Evolutionary conservation across 139 green algal genomes (phyloP).

Genomic region (Chlamydomonas sphaeroides): DNA sequence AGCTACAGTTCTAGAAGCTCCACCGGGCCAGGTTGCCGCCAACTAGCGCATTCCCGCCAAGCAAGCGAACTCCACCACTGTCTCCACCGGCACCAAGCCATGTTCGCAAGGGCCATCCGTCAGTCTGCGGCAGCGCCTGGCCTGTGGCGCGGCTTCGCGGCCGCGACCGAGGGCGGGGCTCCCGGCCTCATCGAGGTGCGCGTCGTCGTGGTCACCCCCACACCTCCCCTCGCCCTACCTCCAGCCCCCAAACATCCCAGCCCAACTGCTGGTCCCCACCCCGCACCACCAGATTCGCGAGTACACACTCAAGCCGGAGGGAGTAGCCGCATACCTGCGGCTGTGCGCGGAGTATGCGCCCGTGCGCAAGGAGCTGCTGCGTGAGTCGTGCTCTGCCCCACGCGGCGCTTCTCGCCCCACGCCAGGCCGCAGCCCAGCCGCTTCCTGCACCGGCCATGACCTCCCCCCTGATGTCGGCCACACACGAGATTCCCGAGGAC

Average conservation of each 20-base stretch:
- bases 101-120: not conserved
- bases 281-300: constrained; percentile 54
- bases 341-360: constrained; percentile 46
- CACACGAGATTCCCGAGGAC: too few species aligned
- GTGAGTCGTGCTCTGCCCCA: not conserved
- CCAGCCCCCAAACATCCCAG: too few species aligned
- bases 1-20: too few species aligned
- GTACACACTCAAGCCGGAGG: constrained; percentile 59
- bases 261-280: too few species aligned
- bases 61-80: too few species aligned
- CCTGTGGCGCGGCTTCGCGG: not conserved
- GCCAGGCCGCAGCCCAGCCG: not conserved
- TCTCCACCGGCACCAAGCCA: too few species aligned
- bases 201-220: too few species aligned
- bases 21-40: too few species aligned
- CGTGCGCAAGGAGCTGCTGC: constrained; percentile 53
- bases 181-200: constrained; percentile 33
- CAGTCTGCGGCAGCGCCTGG: not conserved
- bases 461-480: too few species aligned
- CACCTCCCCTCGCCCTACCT: too few species aligned
- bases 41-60: too few species aligned
- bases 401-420: not conserved
- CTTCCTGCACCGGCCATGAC: not conserved
- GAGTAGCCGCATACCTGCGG: constrained; percentile 41
- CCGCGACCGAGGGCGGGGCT: not conserved